phyloP scores from a whole-genome alignment of 805 yeast genomes.

The Zygosaccharomyces bisporus region DNA sequence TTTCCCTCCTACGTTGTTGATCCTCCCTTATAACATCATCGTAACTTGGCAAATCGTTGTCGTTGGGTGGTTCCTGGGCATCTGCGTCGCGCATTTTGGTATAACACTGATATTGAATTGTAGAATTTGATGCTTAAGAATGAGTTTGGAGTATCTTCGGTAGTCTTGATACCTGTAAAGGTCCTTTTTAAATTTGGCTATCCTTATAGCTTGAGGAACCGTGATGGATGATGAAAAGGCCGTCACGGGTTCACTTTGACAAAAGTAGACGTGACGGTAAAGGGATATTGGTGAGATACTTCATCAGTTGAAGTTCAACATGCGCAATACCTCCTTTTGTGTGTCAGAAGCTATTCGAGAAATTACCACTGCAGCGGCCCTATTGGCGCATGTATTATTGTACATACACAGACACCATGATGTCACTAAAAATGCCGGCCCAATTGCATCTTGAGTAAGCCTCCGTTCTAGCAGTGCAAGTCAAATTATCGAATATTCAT shows the following conservation, averaged over 20 bases:
- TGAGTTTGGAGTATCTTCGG: background rate
- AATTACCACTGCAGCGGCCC: too few species aligned
- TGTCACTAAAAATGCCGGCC: too few species aligned
- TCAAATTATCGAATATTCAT: too few species aligned
- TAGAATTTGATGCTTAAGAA: background rate
- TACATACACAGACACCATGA: too few species aligned
- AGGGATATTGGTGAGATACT: background rate
- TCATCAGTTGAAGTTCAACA: too few species aligned
- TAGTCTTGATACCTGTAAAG: background rate
- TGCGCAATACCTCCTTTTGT: too few species aligned
- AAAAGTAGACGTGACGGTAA: background rate
- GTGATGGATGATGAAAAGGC: conserved; percentile 19
- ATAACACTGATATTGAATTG: background rate
- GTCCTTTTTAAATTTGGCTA: background rate
- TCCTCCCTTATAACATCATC: conserved; percentile 39
- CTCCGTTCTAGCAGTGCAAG: too few species aligned
- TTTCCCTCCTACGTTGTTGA: conserved; percentile 6
- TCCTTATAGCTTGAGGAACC: background rate
- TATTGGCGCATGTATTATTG: too few species aligned
- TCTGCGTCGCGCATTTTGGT: background rate
- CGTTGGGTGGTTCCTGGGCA: conserved; percentile 8
- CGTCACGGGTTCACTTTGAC: conserved; percentile 8
- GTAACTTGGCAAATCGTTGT: conserved; percentile 42
- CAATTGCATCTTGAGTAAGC: too few species aligned
- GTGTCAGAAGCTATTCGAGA: too few species aligned